Base-by-base conservation (phyloP, 257 asterid species). In the Verbascum thapsus region DNA sequence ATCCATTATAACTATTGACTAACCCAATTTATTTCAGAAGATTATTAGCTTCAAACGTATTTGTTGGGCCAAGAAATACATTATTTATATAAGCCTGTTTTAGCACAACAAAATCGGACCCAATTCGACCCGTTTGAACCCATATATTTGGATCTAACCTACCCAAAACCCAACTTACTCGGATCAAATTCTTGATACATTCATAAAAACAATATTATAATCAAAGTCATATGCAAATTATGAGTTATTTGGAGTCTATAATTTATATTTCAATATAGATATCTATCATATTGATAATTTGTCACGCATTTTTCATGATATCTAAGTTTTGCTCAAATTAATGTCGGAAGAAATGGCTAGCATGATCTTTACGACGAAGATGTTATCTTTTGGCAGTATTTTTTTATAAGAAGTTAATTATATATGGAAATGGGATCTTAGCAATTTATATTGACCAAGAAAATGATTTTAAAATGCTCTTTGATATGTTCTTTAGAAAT, bases 191-290 rank as follows among this genome's bases (percentile, higher is more conserved):
- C 12, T 40, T 49, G 74, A 53, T 53, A 64, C 6, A 59, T 54
- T 53, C 63, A 19, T 39, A 51, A 23, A 26, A 60, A 48, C 1
- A 49, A 41, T 10, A 18, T 42, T 2, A 13, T 23, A 65, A 18
- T 66, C 45, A 9, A 39, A 55, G 69, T 64, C n/a, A n/a, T n/a
- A n/a, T 71, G 80, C 78, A 43, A 54, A 40, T 0, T 22, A 6
- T 3, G 80, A 71, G 73, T 63, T 18, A 6, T 16, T 45, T 16
- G 52, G 23, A 11, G 51, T 63, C 38, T 8, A 43, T 39, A 22
- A 32, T 10, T 42, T 37, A 37, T 30, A 54, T 54, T 50, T 19
- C 18, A 53, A 51, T 63, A 23, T 26, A 26, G 2, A 26, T 13
- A 34, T 26, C 1, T 6, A 0, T 54, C 7, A 22, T 59, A 42